These are phyloP conservation scores for Dactylis glomerata DNA, from an alignment of 176 grass and related monocot species.

Conservation along the genomic window DNA sequence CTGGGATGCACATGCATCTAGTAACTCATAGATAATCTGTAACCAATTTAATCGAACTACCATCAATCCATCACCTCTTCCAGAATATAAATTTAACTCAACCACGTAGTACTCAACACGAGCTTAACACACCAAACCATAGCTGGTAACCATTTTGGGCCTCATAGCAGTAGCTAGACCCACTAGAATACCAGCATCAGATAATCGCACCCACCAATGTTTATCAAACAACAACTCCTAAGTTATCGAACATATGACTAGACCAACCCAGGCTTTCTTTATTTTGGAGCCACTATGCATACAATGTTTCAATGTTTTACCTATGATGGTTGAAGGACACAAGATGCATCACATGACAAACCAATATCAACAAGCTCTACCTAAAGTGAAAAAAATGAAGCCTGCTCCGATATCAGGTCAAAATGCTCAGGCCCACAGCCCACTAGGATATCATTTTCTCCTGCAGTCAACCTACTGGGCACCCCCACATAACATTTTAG, in stretches of 20 bases:
- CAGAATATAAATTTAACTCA: background rate
- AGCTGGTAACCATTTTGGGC: background rate
- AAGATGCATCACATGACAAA: background rate
- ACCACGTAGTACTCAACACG: background rate
- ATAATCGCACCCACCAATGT: background rate
- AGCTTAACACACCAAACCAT: background rate
- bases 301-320: background rate
- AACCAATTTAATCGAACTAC: background rate
- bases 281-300: background rate
- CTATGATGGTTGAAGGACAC: background rate
- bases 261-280: background rate
- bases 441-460: background rate
- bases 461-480: background rate
- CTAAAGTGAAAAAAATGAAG: background rate
- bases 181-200: background rate
- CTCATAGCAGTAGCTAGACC: background rate
- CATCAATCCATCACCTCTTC: background rate
- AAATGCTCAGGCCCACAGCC: background rate
- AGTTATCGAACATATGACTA: background rate
- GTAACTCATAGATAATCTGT: background rate
- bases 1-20: constrained; percentile 1
- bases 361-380: background rate
- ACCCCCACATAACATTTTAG: background rate
- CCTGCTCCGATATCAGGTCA: background rate
- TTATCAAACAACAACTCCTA: background rate